phyloP scores from a whole-genome alignment of 139 green algal species.

The Volvox reticuliferus region DNA sequence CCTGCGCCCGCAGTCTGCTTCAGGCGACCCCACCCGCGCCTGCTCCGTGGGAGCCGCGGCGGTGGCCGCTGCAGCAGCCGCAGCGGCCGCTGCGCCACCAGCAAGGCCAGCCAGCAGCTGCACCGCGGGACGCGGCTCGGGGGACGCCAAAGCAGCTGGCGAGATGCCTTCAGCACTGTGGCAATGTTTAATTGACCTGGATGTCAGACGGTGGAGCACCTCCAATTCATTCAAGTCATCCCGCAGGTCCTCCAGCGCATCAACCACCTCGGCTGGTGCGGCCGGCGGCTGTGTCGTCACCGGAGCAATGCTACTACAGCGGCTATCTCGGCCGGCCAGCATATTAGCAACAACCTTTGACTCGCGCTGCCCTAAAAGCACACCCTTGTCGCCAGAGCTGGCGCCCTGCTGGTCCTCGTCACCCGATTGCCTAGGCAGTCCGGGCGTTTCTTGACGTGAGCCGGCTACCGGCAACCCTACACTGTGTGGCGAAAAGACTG shows the following conservation, averaged over 20 bases:
- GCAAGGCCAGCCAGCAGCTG: not conserved
- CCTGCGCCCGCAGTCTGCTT: no score
- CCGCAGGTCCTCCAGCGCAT: not conserved
- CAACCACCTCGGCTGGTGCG: not conserved
- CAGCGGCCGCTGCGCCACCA: not conserved
- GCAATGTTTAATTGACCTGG: no score
- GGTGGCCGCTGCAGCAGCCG: not conserved
- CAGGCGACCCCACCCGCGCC: no score
- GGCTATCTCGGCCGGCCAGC: not conserved
- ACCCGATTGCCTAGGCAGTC: no score
- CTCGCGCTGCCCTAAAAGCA: no score
- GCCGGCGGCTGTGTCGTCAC: not conserved
- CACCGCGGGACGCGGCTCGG: not conserved
- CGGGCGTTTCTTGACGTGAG: no score
- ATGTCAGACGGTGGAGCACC: conserved; percentile 2
- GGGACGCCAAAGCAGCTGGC: not conserved
- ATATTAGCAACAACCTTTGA: no score
- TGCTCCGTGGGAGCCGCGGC: not conserved
- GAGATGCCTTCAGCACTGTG: not conserved
- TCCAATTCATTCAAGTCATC: conserved; percentile 16
- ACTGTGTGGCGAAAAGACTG: no score
- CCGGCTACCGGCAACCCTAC: no score
- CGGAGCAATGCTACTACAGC: not conserved
- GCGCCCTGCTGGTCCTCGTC: no score
- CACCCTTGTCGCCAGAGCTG: no score